phyloP scores from a whole-genome alignment of 768 basidiomycete genomes.

The Cyathus striatus region DNA sequence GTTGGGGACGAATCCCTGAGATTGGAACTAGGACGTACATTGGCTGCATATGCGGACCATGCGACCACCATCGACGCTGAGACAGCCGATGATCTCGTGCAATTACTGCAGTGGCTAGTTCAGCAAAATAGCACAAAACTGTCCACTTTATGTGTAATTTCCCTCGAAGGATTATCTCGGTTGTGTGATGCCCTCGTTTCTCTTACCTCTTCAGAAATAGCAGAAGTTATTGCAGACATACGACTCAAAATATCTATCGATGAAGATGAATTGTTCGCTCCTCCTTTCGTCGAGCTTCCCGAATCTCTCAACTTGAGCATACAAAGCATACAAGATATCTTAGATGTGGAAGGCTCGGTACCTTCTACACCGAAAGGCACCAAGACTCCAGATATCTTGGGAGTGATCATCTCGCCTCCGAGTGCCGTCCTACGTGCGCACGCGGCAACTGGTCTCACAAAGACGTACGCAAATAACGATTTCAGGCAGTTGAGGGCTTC shows the following conservation, averaged over 20 bases:
- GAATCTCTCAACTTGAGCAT: slow-evolving; percentile 39
- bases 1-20: slow-evolving; percentile 22
- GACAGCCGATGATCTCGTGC: slow-evolving; percentile 31
- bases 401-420: slow-evolving; percentile 66
- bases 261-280: slow-evolving; percentile 30
- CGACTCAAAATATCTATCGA: slow-evolving; percentile 29
- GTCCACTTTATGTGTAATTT: slow-evolving; percentile 43
- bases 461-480: slow-evolving; percentile 77
- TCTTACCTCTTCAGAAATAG: slow-evolving; percentile 18
- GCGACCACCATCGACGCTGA: slow-evolving; percentile 24
- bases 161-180: slow-evolving; percentile 36
- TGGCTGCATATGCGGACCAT: slow-evolving; percentile 23
- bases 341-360: slow-evolving; percentile 30
- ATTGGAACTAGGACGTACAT: slow-evolving; percentile 26
- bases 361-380: slow-evolving; percentile 54
- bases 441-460: slow-evolving; percentile 73
- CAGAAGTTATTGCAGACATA: slow-evolving; percentile 13
- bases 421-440: slow-evolving; percentile 66
- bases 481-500: slow-evolving; percentile 71
- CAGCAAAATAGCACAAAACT: slow-evolving; percentile 37
- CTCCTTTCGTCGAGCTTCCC: slow-evolving; percentile 27
- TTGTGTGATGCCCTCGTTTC: slow-evolving; percentile 35
- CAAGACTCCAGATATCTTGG: slow-evolving; percentile 54
- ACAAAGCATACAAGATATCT: slow-evolving; percentile 40
- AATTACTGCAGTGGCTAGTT: slow-evolving; percentile 54